These are phyloP conservation scores for Phytomonas francai DNA, from an alignment of 208 protist genomes.

Conservation along the genomic window DNA sequence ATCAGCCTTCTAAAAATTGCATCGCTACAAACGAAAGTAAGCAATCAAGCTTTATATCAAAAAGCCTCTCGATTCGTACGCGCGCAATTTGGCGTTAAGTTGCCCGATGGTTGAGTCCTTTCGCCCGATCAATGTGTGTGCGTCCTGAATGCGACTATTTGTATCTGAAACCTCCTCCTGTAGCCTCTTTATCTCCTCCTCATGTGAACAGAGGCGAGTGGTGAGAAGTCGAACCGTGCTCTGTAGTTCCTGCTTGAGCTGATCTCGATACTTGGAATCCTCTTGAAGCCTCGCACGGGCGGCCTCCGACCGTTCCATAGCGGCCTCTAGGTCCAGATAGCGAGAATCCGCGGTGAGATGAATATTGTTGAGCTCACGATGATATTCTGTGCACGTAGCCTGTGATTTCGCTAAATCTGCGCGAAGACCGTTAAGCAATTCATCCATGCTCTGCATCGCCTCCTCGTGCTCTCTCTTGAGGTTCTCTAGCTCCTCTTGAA, in stretches of 20 bases:
- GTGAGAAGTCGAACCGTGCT: conserved; percentile 77
- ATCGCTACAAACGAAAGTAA: neutral
- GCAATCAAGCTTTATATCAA: neutral
- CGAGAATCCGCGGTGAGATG: conserved; percentile 44
- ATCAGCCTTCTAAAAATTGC: neutral
- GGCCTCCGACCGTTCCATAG: conserved; percentile 46
- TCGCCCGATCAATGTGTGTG: conserved; percentile 64
- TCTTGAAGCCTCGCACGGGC: conserved; percentile 52
- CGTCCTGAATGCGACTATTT: conserved; percentile 64
- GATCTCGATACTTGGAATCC: conserved; percentile 59
- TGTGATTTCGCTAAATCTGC: conserved; percentile 58
- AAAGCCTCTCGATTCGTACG: conserved; percentile 52
- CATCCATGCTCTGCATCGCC: conserved; percentile 71
- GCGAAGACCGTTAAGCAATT: conserved; percentile 70
- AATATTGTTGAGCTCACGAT: conserved; percentile 41
- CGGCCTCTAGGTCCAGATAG: conserved; percentile 42
- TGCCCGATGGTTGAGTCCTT: conserved; percentile 82
- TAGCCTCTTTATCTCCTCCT: conserved; percentile 63
- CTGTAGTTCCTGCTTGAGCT: conserved; percentile 75
- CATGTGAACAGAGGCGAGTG: conserved; percentile 51
- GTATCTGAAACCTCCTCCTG: conserved; percentile 70
- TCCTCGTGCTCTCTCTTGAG: conserved; percentile 38
- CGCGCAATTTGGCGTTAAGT: conserved; percentile 70
- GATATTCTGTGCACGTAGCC: conserved; percentile 41
- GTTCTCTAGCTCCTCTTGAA: conserved; percentile 60